A percentile compares a stretch with the other conserved stretches of the same genome.
phyloP scores from a whole-genome alignment of 169 alveolate species.

The Toxoplasma gondii region DNA sequence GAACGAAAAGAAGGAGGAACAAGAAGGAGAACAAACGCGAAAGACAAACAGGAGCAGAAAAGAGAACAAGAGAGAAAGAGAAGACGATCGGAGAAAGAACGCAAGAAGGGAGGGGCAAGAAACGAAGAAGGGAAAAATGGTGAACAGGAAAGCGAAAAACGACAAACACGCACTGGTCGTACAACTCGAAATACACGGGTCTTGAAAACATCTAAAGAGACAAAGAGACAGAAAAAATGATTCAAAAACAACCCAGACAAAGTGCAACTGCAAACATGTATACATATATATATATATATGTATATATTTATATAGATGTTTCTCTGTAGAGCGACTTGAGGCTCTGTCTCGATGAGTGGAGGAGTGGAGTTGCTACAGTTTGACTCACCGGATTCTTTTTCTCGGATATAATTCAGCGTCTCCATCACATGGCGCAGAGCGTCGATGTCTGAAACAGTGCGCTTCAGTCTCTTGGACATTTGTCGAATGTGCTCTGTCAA shows the following conservation, averaged over 20 bases:
- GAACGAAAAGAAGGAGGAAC: no score
- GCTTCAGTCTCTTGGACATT: constrained; percentile 60
- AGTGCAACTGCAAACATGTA: background rate
- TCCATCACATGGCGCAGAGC: constrained; percentile 91
- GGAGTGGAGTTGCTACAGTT: no score
- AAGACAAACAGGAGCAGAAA: no score
- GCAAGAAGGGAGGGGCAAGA: background rate
- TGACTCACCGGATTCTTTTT: constrained; percentile 68
- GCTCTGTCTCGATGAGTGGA: no score
- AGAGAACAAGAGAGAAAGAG: no score
- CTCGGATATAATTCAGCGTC: constrained; percentile 89
- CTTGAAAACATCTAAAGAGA: no score
- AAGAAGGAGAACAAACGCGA: no score
- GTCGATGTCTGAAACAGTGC: constrained; percentile 89
- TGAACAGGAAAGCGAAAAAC: no score
- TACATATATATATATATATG: background rate
- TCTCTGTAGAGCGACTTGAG: background rate
- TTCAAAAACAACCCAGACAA: no score
- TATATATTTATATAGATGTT: background rate
- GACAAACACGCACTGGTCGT: no score
- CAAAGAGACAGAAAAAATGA: no score
- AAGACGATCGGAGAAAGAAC: background rate
- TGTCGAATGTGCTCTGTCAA: constrained; percentile 74
- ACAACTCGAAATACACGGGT: no score
- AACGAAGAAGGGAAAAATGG: background rate